Evolutionary conservation across 768 basidiomycete genomes (phyloP), one percentile per base, ranked within the genome.

Genomic region (Kwoniella sp.): DNA sequence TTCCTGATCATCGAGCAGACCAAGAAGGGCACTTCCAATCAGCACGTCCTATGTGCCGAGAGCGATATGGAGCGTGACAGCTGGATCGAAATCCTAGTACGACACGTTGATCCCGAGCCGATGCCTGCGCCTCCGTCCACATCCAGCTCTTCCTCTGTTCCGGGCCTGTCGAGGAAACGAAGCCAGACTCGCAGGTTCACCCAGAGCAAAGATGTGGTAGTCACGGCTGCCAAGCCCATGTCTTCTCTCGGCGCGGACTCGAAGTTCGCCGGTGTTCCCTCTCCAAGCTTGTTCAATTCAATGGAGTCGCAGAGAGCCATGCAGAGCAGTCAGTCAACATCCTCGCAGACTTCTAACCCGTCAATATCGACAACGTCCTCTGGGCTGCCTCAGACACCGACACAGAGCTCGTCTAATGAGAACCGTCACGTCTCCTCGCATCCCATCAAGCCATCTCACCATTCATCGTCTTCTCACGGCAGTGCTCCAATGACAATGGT

Each of bases 31-130:
- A 60, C 58, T 8, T 58, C 70, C 8, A 87, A 87, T 22, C 87
- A 92, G 20, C 95, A 98, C 77, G 94, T 99, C 45, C 84, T 99
- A 3, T 98, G 96, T 75, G 96, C 96, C 0, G 93, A 96, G 82
- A 96, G 92, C 76, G 96, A 99, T 81, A 82, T 85, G 50, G 93
- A 95, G 77, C 86, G 96, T 51, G 96, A 99, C 78, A 86, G 84
- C 62, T 99, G 96, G 96, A 93, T 99, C 28, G 89, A 92, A 63
- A 88, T 92, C 66, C 87, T 99, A 58, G 92, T 96, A 60, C 86
- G 90, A 50, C 93, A 93, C 79, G 90, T 76, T n/a, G 73, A 72
- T 30, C 68, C 75, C 1, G 70, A 74, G 23, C 29, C 65, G 13
- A 58, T 52, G 1, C 13, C 58, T 5, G 34, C 58, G 0, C 26